These are phyloP conservation scores for Kodamaea nitidulidarum DNA, from an alignment of 805 yeast species.

Conservation along the genomic window DNA sequence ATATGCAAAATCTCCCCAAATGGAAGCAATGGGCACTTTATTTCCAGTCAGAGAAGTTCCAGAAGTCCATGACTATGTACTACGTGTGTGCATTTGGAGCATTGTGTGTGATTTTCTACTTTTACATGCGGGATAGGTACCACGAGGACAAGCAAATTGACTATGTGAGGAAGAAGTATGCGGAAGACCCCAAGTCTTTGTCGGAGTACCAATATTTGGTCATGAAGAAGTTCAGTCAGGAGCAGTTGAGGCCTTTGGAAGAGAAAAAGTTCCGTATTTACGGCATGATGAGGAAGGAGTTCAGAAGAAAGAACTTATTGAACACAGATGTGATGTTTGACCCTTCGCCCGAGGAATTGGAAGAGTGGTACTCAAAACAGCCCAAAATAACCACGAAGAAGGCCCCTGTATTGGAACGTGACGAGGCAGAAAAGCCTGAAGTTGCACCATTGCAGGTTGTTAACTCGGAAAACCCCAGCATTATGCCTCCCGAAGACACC, in stretches of 20 bases:
- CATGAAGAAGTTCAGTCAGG: slow-evolving; percentile 54
- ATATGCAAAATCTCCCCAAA: slow-evolving; percentile 28
- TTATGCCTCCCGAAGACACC: slow-evolving; percentile 74
- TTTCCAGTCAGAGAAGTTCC: slow-evolving; percentile 51
- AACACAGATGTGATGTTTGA: slow-evolving; percentile 32
- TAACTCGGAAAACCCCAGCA: slow-evolving; percentile 38
- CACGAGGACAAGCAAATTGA: slow-evolving; percentile 59
- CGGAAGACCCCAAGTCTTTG: slow-evolving; percentile 30
- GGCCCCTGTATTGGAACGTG: slow-evolving; percentile 22
- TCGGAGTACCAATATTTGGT: slow-evolving; percentile 64
- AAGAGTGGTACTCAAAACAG: slow-evolving; percentile 38
- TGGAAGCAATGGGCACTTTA: slow-evolving; percentile 40
- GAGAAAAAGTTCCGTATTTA: slow-evolving; percentile 56
- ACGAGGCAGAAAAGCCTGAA: slow-evolving; percentile 9
- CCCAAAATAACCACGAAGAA: slow-evolving; percentile 20
- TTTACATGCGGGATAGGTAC: slow-evolving; percentile 64
- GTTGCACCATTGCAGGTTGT: slow-evolving; percentile 17
- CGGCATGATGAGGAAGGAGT: slow-evolving; percentile 48
- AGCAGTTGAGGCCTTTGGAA: slow-evolving; percentile 62
- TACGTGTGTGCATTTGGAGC: slow-evolving; percentile 57
- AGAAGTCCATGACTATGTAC: slow-evolving; percentile 55
- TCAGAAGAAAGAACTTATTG: slow-evolving; percentile 35
- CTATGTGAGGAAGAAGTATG: slow-evolving; percentile 35
- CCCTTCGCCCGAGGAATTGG: slow-evolving; percentile 40
- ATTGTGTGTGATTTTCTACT: slow-evolving; percentile 55